Base-by-base conservation (phyloP, 2,329 filamentous ascomycete genomes). In the Phyllosticta citriasiana region DNA sequence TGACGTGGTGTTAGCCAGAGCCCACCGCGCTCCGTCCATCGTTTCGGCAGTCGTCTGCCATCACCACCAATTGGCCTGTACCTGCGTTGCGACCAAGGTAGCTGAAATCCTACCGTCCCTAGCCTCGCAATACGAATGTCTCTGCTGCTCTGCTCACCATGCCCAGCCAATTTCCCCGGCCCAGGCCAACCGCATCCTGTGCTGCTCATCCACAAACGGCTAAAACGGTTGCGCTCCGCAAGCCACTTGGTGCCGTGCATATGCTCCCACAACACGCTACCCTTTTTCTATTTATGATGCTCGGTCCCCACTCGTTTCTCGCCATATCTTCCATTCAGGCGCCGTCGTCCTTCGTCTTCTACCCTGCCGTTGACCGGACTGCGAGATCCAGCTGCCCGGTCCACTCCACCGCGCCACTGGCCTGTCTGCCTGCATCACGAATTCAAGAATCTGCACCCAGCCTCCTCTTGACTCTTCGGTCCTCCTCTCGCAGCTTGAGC, bases 261-360 rank as follows among this genome's bases (percentile, higher is more conserved):
- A 52, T 60, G 51, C 47, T 54, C 51, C 59, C 51, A 47, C 54
- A 35, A 61, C 27, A 47, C 22, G 50, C 51, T 57, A 57, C 55
- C 60, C 55, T 16, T 55, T 50, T 61, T 50, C 60, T 61, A 61
- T 61, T 61, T 61, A 57, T 61, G 33, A 51, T 52, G n/a, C 30
- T 30, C 35, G 4, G 25, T 61, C 60, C 60, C 60, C 55, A 61
- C 54, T 53, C 54, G 58, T 54, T 30, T 57, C 50, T 57, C 54
- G 24, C 30, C 12, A 25, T 22, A 19, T 40, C 50, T 58, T 47
- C 57, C 57, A 47, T 53, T 52, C 33, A 24, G 22, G 52, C 52
- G 47, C 58, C 55, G 59, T 54, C 54, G 59, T 53, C 47, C 22
- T 50, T 40, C 27, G 54, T 33, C 52, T 40, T 55, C 54, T 57